Evolutionary conservation across 202 grass and related monocot species (phyloP).

Genomic region (Setaria italica): DNA sequence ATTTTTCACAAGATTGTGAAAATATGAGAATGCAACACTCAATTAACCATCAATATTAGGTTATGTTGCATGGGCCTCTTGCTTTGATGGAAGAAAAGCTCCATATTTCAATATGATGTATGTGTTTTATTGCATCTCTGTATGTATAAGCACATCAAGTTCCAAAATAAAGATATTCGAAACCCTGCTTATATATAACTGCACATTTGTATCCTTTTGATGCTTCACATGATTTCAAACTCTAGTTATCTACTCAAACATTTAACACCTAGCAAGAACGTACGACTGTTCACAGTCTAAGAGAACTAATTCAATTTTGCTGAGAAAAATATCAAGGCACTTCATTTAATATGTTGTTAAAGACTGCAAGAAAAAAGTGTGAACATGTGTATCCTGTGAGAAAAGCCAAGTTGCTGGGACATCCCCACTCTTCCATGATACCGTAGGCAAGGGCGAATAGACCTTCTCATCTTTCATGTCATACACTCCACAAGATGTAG

Average conservation of each 20-base stretch:
- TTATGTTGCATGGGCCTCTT: background rate
- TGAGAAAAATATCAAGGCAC: background rate
- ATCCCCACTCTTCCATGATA: background rate
- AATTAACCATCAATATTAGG: background rate
- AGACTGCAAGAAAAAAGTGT: background rate
- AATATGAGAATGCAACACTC: background rate
- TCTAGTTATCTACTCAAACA: background rate
- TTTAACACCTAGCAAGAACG: no score
- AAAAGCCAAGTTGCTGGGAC: background rate
- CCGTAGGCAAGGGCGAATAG: background rate
- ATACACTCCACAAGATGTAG: background rate
- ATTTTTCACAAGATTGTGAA: background rate
- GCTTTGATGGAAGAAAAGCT: background rate
- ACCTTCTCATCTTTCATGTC: slow-evolving; percentile 5
- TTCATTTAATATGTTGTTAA: background rate
- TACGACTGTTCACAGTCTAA: background rate
- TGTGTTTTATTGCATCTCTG: background rate
- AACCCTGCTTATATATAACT: background rate
- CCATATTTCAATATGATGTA: background rate
- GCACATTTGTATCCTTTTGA: background rate
- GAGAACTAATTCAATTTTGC: background rate
- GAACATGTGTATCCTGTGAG: background rate
- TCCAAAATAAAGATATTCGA: background rate
- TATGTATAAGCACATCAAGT: no score
- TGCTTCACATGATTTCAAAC: background rate